Evolutionary conservation across 164 flowering plant genomes (phyloP), one percentile per base, ranked within the genome.

Genomic region (Sextonia rubra): DNA sequence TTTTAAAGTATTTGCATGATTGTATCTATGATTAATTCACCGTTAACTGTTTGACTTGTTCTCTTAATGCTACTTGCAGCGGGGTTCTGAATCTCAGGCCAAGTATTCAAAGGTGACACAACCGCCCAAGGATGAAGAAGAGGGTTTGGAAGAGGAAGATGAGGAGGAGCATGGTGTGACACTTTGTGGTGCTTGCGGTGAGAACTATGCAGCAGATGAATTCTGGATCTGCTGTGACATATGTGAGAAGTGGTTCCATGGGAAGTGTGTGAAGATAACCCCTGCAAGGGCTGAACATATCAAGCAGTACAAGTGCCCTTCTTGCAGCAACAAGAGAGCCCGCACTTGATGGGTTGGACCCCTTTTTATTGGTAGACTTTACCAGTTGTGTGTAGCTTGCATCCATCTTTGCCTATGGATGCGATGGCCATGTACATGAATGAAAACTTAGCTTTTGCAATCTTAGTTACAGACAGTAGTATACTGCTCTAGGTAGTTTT

Each of bases 221-320:
- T 90, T 90, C 79, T 91, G 97, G 97, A 91, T 91, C 68, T 91
- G 93, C 78, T 91, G 97, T 66, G 97, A 91, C 78, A 69, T 91
- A 22, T 91, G 97, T 22, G 93, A 90, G 85, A 85, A 77, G 70
- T 91, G 97, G 97, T 91, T 91, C 83, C 97, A 91, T 81, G 94
- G 93, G 2, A 90, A 87, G 83, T 91, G 97, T 71, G 97, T 91
- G 75, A 90, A 86, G 85, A 91, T 91, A 64, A 91, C 97, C 61
- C 81, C 81, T 12, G 81, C 81, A 20, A 75, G 76, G 65, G 81
- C 81, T 4, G 78, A 78, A 47, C 81, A 90, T 61, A 90, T 91
- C 78, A 90, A 90, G 91, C 97, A 90, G 77, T 91, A 91, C 83
- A 91, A 91, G 60, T 79, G 81, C 47, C 81, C 81, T n/a, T 20